phyloP scores from a whole-genome alignment of 306 rosid species.

The Lathyrus aphaca region DNA sequence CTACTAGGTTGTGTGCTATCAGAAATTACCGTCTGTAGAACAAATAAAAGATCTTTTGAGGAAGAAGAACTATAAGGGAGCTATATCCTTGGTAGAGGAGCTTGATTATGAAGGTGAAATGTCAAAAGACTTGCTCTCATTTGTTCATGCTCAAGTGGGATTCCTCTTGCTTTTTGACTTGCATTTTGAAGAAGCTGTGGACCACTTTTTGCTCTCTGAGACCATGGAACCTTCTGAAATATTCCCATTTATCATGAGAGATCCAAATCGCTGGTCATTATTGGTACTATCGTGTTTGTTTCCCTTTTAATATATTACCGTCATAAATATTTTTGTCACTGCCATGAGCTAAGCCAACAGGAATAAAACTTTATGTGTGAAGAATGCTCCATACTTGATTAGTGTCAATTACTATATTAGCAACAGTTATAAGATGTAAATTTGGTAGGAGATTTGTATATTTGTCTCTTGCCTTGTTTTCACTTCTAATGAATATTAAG shows the following conservation, averaged over 20 bases:
- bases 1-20: slow-evolving; percentile 80
- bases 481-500: neutral
- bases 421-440: slow-evolving; percentile 16
- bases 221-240: slow-evolving; percentile 97
- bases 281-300: slow-evolving; percentile 60
- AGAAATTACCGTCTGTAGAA: slow-evolving; percentile 79
- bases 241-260: slow-evolving; percentile 93
- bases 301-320: slow-evolving; percentile 2
- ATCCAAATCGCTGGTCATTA: slow-evolving; percentile 98
- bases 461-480: slow-evolving; percentile 14
- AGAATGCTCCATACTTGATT: slow-evolving; percentile 28
- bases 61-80: slow-evolving; percentile 85
- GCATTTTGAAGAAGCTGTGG: slow-evolving; percentile 94
- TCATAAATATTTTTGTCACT: slow-evolving; percentile 9
- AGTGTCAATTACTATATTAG: neutral
- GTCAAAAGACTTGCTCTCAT: slow-evolving; percentile 82
- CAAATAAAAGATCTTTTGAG: slow-evolving; percentile 90
- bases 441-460: slow-evolving; percentile 27
- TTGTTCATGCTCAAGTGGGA: slow-evolving; percentile 98
- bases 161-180: slow-evolving; percentile 95
- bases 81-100: slow-evolving; percentile 87
- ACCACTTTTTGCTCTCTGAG: slow-evolving; percentile 87
- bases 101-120: slow-evolving; percentile 89
- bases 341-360: slow-evolving; percentile 21
- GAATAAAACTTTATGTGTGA: slow-evolving; percentile 7